Percentiles rank a stretch among this genome's conserved stretches.
These are phyloP conservation scores for Hevea brasiliensis DNA, from an alignment of 345 rosid species.

Conservation along the genomic window DNA sequence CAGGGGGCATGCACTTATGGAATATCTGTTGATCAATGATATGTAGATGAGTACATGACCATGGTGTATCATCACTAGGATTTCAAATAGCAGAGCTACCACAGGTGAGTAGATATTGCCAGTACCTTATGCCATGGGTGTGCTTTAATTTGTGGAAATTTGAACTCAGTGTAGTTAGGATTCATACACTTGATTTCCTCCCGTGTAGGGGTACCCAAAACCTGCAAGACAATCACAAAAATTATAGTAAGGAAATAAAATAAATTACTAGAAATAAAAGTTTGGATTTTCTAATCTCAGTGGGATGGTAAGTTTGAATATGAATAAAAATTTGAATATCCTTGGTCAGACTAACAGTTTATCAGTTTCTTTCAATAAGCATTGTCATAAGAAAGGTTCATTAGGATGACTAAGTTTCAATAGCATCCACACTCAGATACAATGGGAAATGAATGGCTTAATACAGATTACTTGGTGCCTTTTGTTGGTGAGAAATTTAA, in stretches of 20 bases:
- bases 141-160: constrained; percentile 97
- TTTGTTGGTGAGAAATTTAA: neutral
- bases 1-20: constrained; percentile 94
- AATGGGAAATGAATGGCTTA: too few relatives aligned
- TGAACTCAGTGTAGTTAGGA: constrained; percentile 94
- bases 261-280: neutral
- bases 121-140: constrained; percentile 99
- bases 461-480: constrained; percentile 1
- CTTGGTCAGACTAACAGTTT: neutral
- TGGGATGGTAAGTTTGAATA: neutral
- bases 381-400: neutral
- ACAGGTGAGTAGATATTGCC: neutral
- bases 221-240: constrained; percentile 41
- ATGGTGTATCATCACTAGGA: neutral
- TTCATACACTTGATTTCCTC: constrained; percentile 99
- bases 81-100: neutral
- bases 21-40: constrained; percentile 56
- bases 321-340: neutral
- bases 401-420: neutral
- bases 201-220: constrained; percentile 95
- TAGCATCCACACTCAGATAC: neutral
- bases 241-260: neutral
- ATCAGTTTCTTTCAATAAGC: neutral
- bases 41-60: neutral
- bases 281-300: constrained; percentile 1